Conservation (phyloP, 2,329 filamentous ascomycete genomes). For the Seiridium cupressi region DNA sequence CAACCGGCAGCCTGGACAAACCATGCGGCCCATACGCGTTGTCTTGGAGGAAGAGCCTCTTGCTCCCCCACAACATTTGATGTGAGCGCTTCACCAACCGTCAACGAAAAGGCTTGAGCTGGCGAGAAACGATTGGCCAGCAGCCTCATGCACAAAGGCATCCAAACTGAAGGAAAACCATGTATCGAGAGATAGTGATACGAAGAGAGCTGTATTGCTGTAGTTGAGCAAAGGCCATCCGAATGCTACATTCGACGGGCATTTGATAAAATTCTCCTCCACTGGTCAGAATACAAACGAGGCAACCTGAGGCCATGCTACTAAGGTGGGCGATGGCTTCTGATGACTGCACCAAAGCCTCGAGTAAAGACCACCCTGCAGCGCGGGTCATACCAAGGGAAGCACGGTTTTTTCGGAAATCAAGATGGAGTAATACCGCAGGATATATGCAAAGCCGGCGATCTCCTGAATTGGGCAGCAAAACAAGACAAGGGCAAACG, state of each 20-base stretch:
- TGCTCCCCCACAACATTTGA: too few species aligned
- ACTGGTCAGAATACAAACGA: not conserved
- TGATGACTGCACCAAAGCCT: not conserved
- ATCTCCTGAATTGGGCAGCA: not conserved
- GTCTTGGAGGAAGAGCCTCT: too few species aligned
- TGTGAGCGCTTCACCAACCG: too few species aligned
- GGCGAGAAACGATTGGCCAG: too few species aligned
- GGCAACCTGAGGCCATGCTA: not conserved
- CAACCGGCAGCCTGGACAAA: too few species aligned
- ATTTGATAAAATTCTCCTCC: not conserved
- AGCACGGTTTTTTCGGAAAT: not conserved
- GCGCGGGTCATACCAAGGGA: not conserved
- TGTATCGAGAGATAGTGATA: too few species aligned
- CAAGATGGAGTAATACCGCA: not conserved
- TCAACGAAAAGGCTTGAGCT: too few species aligned
- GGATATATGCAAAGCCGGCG: not conserved
- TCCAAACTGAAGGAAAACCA: too few species aligned
- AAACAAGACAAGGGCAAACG: not conserved
- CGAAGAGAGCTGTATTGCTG: too few species aligned
- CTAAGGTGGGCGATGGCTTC: not conserved
- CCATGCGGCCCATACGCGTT: too few species aligned
- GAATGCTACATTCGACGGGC: not conserved
- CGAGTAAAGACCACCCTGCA: not conserved
- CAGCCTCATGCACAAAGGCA: too few species aligned
- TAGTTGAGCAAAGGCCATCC: too few species aligned